Evolutionary conservation across 345 rosid genomes (phyloP), one percentile per base, ranked within the genome.

Genomic region (Chamaenerion angustifolium): DNA sequence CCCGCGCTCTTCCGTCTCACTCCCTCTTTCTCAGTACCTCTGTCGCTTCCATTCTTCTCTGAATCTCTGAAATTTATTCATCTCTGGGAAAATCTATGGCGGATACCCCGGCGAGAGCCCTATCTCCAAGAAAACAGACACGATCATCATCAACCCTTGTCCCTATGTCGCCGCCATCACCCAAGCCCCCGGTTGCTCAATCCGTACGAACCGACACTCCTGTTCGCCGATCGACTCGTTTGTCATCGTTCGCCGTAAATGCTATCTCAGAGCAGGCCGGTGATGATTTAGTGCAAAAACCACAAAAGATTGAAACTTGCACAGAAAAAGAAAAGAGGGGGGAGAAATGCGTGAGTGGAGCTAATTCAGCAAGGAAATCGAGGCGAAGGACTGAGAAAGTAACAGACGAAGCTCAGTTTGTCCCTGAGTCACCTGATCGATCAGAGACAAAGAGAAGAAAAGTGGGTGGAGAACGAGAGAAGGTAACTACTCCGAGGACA

Each of bases 151-250:
- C 25, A 21, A 21, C 25, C 4, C 3, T 21, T 21, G 25, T 21
- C 25, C 25, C 25, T 2, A 21, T 2, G 25, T 21, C 25, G 25
- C 25, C 25, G 25, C 4, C 25, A 21, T 21, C 25, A 21, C 25
- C 25, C 25, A 21, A 21, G 25, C 25, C 25, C 25, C 25, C 25
- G 25, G 58, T 78, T 54, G 83, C 90, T 1, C 61, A 66, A 57
- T 79, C 88, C 21, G 83, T 90, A 9, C 62, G 42, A 19, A 25
- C 76, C 0, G 55, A 43, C 0, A 75, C 57, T 12, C 53, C 66
- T 55, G 64, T 73, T 45, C 83, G 92, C 57, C 67, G 88, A 69
- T 82, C 90, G 40, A 45, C 66, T 13, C 77, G 77, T 6, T 59
- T 47, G 25, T 50, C 52, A 11, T 56, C 73, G 0, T 63, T 73